Conservation (phyloP, 148 eudicot species). For the Cornus controversa region DNA sequence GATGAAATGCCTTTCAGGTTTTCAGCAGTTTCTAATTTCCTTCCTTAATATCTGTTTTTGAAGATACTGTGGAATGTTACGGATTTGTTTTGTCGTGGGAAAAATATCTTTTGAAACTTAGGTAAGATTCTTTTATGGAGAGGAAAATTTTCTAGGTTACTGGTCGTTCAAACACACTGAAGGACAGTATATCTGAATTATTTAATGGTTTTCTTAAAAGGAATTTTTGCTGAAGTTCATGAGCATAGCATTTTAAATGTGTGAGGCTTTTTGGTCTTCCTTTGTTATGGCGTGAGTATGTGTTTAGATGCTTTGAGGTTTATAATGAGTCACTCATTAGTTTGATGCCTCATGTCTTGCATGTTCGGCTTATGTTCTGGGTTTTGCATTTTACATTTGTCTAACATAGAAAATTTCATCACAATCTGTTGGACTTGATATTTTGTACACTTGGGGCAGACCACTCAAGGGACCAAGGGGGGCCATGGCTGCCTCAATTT, state of each 20-base stretch:
- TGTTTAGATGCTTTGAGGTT: background rate
- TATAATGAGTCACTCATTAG: background rate
- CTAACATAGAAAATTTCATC: background rate
- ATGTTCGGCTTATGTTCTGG: background rate
- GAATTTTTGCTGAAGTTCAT: background rate
- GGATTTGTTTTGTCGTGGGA: background rate
- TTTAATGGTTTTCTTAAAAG: background rate
- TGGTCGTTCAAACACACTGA: background rate
- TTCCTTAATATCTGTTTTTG: background rate
- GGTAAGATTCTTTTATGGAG: background rate
- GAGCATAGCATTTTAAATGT: background rate
- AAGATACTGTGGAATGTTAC: background rate
- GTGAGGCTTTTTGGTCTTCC: background rate
- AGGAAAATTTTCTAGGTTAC: background rate
- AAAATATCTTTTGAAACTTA: background rate
- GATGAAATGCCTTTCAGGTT: constrained; percentile 88
- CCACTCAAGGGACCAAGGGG: too few species aligned
- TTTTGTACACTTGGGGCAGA: too few species aligned
- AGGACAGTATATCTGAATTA: background rate
- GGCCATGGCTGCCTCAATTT: too few species aligned
- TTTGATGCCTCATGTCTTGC: background rate
- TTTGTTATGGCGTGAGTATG: background rate
- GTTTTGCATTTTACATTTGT: background rate
- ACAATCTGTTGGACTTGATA: background rate
- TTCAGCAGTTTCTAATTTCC: background rate